Evolutionary conservation across 1,284 basidiomycete genomes (phyloP), one percentile per base, ranked within the genome.

Genomic region (Cutaneotrichosporon cavernicola): DNA sequence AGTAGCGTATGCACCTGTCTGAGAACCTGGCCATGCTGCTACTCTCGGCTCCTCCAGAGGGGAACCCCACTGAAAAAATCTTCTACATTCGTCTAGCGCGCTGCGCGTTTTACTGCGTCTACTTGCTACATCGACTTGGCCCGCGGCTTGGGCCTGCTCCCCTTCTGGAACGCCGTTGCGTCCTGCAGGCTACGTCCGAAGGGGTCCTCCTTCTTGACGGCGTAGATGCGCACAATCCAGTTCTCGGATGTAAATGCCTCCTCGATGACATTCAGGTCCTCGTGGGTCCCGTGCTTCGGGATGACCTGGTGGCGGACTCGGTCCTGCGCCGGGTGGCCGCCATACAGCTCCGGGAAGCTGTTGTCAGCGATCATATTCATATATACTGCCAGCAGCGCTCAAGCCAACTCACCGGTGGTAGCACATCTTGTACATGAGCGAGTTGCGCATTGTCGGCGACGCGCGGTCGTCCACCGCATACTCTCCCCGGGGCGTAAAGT

Each of bases 341-440:
- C 92, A 77, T 89, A 97, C 64, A 97, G 82, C 72, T 96, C 92
- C 63, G 86, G 82, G 83, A 94, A 97, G 63, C 90, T 90, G 77
- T n/a, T 62, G 31, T 59, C 53, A 65, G 64, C 22, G 30, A 47
- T 21, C 30, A 7, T 56, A 22, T 34, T 4, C 31, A n/a, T 13
- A 6, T 18, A n/a, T 13, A 6, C 2, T 26, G 21, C 11, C n/a
- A n/a, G 13, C 1, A 7, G 47, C 18, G 47, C 47, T 47, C 2
- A 47, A 22, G 22, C 5, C 30, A 55, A 82, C 86, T 62, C 65
- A 91, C 88, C 92, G 86, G 79, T 96, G 94, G 81, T 95, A 97
- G 18, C 89, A 90, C 92, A 97, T 93, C 84, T 97, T 97, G 83
- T 97, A 97, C 93, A 98, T 94, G 81, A 97, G 82, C 75, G 91